Base-by-base conservation (phyloP, 495 filamentous ascomycete genomes). In the Penicillium angulare region DNA sequence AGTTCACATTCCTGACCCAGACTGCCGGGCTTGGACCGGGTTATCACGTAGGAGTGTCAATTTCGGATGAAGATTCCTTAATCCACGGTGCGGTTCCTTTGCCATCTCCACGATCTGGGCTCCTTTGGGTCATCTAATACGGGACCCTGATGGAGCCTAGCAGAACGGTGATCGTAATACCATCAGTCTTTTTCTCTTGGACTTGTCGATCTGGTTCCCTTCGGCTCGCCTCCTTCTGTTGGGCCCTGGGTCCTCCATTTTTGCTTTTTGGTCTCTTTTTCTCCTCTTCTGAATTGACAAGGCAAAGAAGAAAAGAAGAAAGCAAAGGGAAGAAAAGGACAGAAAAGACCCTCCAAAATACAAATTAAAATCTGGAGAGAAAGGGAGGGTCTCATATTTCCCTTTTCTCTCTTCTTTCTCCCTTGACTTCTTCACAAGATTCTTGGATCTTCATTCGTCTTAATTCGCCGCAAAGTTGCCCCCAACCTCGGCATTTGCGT, bases 11-110 rank as follows among this genome's bases (percentile, higher is more conserved):
- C 31, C 15, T 8, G 48, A 51, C 15, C 52, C 35, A 47, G 13
- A 36, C 10, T 15, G 15, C 43, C 32, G 50, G 51, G 45, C 42
- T 24, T 50, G 57, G 35, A 53, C 51, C 55, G 41, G 40, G 20
- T 52, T 50, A 50, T 48, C 32, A n/a, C n/a, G n/a, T n/a, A n/a
- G n/a, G n/a, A 43, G 40, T 46, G 53, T 52, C 54, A 59, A 61
- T 56, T 61, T 67, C 67, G 67, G 67, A 57, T 67, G 64, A 62
- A 66, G 62, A 64, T 61, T 69, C 64, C 66, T 66, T 49, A 69
- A 61, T 56, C 43, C 52, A 56, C n/a, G n/a, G n/a, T 20, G 50
- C 51, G 44, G 51, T 44, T 57, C 46, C 45, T 50, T 47, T 47
- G n/a, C 49, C 32, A 52, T 57, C 50, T 59, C 60, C 57, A 55